Evolutionary conservation across 2,329 filamentous ascomycete species (phyloP).

Genomic region (Colletotrichum sublineola): DNA sequence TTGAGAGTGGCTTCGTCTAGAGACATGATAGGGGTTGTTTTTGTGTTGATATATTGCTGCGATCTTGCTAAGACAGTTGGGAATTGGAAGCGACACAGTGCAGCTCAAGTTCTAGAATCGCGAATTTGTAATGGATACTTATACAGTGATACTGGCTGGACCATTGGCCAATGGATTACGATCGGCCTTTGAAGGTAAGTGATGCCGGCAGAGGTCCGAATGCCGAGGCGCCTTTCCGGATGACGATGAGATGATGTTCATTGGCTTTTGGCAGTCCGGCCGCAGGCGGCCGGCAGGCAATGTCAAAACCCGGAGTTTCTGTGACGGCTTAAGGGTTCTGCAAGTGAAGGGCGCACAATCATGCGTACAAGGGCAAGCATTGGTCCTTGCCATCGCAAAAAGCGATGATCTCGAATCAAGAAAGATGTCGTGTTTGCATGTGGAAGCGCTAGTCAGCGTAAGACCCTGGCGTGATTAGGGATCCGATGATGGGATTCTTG

Average conservation of each 20-base stretch:
- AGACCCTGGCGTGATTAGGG: not conserved
- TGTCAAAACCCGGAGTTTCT: not conserved
- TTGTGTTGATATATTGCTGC: not conserved
- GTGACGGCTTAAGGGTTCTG: not conserved
- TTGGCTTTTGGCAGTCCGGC: not conserved
- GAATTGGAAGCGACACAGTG: too few species aligned
- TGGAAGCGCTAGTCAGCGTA: not conserved
- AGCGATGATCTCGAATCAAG: not conserved
- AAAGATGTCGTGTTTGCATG: not conserved
- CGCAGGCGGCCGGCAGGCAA: not conserved
- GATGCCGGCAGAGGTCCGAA: not conserved
- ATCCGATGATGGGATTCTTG: not conserved
- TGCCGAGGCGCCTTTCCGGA: not conserved
- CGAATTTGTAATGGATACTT: not conserved
- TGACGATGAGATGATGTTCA: not conserved
- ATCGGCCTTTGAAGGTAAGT: not conserved
- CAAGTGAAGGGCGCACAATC: not conserved
- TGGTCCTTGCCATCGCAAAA: not conserved
- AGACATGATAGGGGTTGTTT: not conserved
- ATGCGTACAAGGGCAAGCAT: not conserved
- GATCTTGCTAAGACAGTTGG: too few species aligned
- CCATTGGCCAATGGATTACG: not conserved
- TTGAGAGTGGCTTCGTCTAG: slow-evolving; percentile 51
- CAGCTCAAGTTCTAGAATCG: not conserved
- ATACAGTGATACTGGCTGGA: not conserved